phyloP scores from a whole-genome alignment of 192 early-diverging fungal genomes.

The Diversispora epigaea region DNA sequence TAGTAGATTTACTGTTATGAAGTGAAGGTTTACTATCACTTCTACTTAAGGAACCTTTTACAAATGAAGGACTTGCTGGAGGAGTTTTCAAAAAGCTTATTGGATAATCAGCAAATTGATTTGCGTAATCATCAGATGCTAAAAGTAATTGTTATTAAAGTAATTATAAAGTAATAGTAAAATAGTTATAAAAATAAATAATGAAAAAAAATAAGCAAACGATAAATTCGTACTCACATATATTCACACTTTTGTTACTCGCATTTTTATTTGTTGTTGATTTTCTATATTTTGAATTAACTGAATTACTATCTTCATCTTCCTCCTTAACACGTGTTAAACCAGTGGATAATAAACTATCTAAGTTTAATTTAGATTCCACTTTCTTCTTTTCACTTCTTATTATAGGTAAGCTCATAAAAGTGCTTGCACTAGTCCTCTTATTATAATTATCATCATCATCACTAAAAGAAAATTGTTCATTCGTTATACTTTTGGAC shows the following conservation, averaged over 20 bases:
- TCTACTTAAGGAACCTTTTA: neutral
- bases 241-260: neutral
- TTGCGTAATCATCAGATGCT: neutral
- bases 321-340: neutral
- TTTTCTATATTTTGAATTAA: neutral
- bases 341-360: neutral
- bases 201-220: neutral
- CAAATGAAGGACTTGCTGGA: too few species aligned
- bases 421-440: neutral
- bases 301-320: neutral
- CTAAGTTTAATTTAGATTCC: neutral
- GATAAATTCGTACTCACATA: neutral
- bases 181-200: neutral
- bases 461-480: neutral
- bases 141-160: too few species aligned
- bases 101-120: neutral
- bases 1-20: neutral
- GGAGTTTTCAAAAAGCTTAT: too few species aligned
- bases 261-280: neutral
- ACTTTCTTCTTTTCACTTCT: constrained; percentile 8
- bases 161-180: too few species aligned
- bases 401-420: constrained; percentile 19
- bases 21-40: neutral
- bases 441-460: neutral
- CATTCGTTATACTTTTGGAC: neutral